phyloP scores from a whole-genome alignment of 495 filamentous ascomycete species.

The Penicillium cinerascens region DNA sequence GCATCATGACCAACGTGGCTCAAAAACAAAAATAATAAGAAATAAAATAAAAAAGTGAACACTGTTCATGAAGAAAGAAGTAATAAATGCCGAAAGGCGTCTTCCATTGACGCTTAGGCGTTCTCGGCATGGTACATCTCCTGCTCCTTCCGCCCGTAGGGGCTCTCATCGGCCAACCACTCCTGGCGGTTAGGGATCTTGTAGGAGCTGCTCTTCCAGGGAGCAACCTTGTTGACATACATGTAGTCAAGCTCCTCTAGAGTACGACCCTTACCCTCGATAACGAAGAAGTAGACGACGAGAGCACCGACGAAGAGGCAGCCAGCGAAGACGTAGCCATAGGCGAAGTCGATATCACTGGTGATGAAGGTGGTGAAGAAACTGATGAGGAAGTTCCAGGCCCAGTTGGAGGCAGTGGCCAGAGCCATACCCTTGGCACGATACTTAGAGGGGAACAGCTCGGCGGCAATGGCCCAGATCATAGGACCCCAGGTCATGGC shows the following conservation, averaged over 20 bases:
- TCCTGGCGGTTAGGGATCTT: constrained; percentile 27
- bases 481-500: constrained; percentile 77
- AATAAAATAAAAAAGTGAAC: constrained; percentile 2
- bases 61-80: constrained; percentile 7
- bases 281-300: constrained; percentile 70
- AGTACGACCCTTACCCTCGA: constrained; percentile 59
- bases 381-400: constrained; percentile 79
- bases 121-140: constrained; percentile 30
- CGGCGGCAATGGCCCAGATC: constrained; percentile 72
- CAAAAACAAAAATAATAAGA: not conserved
- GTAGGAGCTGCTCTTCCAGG: constrained; percentile 56
- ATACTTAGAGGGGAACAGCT: constrained; percentile 74
- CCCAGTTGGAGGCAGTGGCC: constrained; percentile 77
- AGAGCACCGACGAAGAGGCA: constrained; percentile 57
- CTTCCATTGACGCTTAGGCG: constrained; percentile 14
- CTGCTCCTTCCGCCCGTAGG: constrained; percentile 20
- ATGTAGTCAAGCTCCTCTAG: constrained; percentile 79
- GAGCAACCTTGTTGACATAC: constrained; percentile 63
- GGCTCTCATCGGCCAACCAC: constrained; percentile 14
- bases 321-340: constrained; percentile 74
- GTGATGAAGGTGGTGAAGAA: constrained; percentile 77
- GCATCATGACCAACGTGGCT: constrained; percentile 5
- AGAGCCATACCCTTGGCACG: constrained; percentile 70
- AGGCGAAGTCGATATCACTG: constrained; percentile 60
- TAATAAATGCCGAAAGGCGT: not conserved